Conservation (phyloP, 257 asterid species). For the Solanum sitiens region DNA sequence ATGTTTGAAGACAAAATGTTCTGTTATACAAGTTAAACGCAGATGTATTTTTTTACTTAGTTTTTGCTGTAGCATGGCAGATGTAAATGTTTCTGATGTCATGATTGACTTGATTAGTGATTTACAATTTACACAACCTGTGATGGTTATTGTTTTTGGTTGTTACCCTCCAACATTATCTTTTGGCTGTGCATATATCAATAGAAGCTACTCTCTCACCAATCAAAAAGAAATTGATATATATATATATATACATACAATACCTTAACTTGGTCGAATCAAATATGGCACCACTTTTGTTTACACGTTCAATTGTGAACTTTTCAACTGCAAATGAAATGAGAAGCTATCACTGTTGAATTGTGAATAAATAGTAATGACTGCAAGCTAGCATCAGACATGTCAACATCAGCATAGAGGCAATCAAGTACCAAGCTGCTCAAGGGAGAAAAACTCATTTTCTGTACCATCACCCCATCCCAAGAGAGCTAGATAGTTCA, state of each 20-base stretch:
- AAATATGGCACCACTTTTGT: slow-evolving; percentile 87
- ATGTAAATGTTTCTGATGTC: neutral
- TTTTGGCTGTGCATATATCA: neutral
- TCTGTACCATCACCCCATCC: slow-evolving; percentile 99
- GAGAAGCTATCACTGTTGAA: slow-evolving; percentile 2
- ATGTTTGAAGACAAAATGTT: neutral
- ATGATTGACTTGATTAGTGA: neutral
- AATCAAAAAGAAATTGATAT: neutral
- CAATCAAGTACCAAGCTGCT: slow-evolving; percentile 60
- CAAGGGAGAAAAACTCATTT: slow-evolving; percentile 83
- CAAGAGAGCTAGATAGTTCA: slow-evolving; percentile 83
- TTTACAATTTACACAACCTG: neutral
- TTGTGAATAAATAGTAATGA: neutral
- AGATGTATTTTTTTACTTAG: neutral
- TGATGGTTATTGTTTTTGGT: neutral
- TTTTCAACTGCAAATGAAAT: slow-evolving; percentile 53
- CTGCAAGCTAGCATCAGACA: neutral
- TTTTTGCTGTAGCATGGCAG: neutral
- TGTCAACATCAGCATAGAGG: slow-evolving; percentile 2
- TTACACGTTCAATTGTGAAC: slow-evolving; percentile 88
- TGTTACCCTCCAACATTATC: neutral
- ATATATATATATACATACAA: neutral
- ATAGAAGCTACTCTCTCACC: neutral
- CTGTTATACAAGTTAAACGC: neutral
- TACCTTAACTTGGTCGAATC: slow-evolving; percentile 87